phyloP scores from a whole-genome alignment of 345 rosid genomes.

The Euphorbia peplus region DNA sequence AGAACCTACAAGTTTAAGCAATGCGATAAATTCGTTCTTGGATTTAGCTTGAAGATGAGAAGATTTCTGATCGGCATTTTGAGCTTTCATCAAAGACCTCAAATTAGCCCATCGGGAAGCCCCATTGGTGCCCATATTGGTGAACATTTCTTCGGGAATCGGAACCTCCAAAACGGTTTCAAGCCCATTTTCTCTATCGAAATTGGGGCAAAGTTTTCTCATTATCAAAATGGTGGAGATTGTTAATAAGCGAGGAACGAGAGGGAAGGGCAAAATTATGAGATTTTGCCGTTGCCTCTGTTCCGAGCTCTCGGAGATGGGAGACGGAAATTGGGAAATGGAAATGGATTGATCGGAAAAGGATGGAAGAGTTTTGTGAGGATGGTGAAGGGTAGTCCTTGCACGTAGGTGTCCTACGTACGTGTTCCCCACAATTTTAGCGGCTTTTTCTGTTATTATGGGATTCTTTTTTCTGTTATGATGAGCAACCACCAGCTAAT shows the following conservation, averaged over 20 bases:
- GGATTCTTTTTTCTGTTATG: neutral
- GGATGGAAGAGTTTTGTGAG: neutral
- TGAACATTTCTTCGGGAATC: constrained; percentile 70
- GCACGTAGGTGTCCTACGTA: constrained; percentile 44
- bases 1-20: constrained; percentile 89
- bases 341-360: neutral
- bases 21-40: constrained; percentile 70
- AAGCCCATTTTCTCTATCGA: constrained; percentile 53
- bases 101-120: constrained; percentile 74
- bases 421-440: constrained; percentile 59
- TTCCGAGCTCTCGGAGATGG: constrained; percentile 16
- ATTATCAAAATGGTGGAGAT: constrained; percentile 20
- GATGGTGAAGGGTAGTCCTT: constrained; percentile 39
- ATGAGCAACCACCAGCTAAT: no score
- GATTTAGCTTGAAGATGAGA: constrained; percentile 68
- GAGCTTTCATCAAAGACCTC: constrained; percentile 70
- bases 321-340: neutral
- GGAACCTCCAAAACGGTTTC: constrained; percentile 81
- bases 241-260: constrained; percentile 10
- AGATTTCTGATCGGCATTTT: constrained; percentile 24
- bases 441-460: constrained; percentile 2
- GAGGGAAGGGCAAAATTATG: constrained; percentile 4
- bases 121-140: constrained; percentile 56
- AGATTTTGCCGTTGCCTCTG: constrained; percentile 16
- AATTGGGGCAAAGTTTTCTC: constrained; percentile 64